These are phyloP conservation scores for Didymella glomerata DNA, from an alignment of 2,329 filamentous ascomycete species.

Conservation along the genomic window DNA sequence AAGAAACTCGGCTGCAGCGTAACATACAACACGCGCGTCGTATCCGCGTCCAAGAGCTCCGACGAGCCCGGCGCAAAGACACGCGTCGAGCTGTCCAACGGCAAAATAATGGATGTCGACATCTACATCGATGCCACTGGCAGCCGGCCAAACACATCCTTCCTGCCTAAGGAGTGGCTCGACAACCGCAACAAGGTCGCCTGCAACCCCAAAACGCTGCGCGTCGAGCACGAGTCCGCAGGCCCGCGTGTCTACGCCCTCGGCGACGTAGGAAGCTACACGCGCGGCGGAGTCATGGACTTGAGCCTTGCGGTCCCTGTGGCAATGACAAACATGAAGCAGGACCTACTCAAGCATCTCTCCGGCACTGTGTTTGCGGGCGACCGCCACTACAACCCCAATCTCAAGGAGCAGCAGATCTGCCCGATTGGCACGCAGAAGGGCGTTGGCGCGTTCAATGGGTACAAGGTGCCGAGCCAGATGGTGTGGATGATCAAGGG, in stretches of 20 bases:
- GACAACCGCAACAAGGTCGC: slow-evolving; percentile 59
- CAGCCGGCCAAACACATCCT: slow-evolving; percentile 61
- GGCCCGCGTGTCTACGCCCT: slow-evolving; percentile 58
- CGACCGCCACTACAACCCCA: slow-evolving; percentile 45
- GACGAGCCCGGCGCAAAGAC: slow-evolving; percentile 54
- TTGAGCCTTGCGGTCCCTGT: slow-evolving; percentile 54
- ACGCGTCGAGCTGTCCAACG: slow-evolving; percentile 55
- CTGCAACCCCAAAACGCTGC: slow-evolving; percentile 58
- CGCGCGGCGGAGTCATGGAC: slow-evolving; percentile 56
- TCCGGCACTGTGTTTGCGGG: slow-evolving; percentile 35
- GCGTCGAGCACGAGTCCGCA: slow-evolving; percentile 55
- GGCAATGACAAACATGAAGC: slow-evolving; percentile 56
- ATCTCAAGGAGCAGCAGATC: slow-evolving; percentile 48
- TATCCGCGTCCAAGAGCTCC: slow-evolving; percentile 35
- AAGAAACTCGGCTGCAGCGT: slow-evolving; percentile 59
- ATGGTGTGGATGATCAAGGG: slow-evolving; percentile 57
- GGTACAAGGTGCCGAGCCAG: slow-evolving; percentile 50
- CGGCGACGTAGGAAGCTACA: slow-evolving; percentile 59
- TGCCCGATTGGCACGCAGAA: slow-evolving; percentile 49
- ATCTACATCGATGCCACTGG: slow-evolving; percentile 65
- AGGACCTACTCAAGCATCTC: slow-evolving; percentile 54
- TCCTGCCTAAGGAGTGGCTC: slow-evolving; percentile 61
- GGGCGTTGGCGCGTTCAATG: slow-evolving; percentile 50
- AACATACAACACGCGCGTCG: slow-evolving; percentile 51
- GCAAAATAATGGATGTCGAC: slow-evolving; percentile 59